phyloP scores from a whole-genome alignment of 495 filamentous ascomycete species.

The Penicillium coprophilum region DNA sequence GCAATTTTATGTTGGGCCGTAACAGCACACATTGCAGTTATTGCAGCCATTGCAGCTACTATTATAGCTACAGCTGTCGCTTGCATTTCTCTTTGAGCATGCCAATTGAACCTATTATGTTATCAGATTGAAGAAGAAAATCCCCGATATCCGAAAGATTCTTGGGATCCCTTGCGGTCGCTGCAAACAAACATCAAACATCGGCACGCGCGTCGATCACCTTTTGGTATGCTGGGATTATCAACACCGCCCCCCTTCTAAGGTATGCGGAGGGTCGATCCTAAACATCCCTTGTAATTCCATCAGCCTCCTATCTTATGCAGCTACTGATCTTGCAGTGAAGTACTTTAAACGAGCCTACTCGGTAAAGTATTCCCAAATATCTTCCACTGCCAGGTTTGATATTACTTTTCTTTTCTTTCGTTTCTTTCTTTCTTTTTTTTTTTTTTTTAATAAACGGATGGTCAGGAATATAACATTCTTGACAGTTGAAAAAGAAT shows the following conservation, averaged over 20 bases:
- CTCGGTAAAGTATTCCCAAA: no score
- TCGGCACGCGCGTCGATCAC: conserved; percentile 29
- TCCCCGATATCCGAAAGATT: conserved; percentile 8
- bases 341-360: neutral
- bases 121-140: conserved; percentile 8
- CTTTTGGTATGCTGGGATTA: conserved; percentile 33
- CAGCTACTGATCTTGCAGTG: neutral
- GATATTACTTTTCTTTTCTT: no score
- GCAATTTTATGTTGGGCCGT: neutral
- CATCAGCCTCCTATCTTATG: conserved; percentile 1
- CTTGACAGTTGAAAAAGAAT: neutral
- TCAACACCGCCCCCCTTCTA: conserved; percentile 41
- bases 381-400: no score
- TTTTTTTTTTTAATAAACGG: no score
- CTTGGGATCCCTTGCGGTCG: conserved; percentile 12
- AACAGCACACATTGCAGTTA: neutral
- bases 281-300: conserved; percentile 14
- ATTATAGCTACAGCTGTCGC: no score
- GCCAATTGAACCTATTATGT: neutral
- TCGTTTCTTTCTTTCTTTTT: no score
- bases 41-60: neutral
- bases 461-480: neutral
- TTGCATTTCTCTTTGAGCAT: neutral
- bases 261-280: conserved; percentile 16
- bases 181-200: conserved; percentile 31